Percentiles rank a stretch among this genome's conserved stretches.
phyloP scores from a whole-genome alignment of 768 basidiomycete genomes.

The Tephrocybe sp. region DNA sequence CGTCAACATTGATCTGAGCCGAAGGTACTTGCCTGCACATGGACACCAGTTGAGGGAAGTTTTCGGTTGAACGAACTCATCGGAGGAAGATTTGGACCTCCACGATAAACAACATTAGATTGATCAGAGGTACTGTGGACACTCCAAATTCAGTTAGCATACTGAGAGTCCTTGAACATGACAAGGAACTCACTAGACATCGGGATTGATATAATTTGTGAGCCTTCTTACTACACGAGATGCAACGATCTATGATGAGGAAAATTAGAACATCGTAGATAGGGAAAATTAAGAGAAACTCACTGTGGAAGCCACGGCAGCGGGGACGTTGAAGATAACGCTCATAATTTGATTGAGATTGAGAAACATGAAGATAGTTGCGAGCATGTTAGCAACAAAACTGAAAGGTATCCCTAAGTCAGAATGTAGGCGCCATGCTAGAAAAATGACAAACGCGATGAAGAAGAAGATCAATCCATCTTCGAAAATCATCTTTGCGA shows the following conservation, averaged over 20 bases:
- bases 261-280: neutral
- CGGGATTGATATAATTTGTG: slow-evolving; percentile 49
- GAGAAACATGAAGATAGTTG: slow-evolving; percentile 65
- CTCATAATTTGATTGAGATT: slow-evolving; percentile 69
- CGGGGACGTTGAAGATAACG: slow-evolving; percentile 65
- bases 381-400: slow-evolving; percentile 43
- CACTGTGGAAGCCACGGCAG: slow-evolving; percentile 54
- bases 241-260: slow-evolving; percentile 52
- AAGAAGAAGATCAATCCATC: slow-evolving; percentile 78
- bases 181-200: slow-evolving; percentile 40
- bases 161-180: neutral
- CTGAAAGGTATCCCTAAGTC: slow-evolving; percentile 22
- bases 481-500: slow-evolving; percentile 64
- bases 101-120: slow-evolving; percentile 23
- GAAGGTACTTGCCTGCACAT: slow-evolving; percentile 39
- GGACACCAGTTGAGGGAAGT: slow-evolving; percentile 33
- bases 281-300: slow-evolving; percentile 15
- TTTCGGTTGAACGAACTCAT: slow-evolving; percentile 20
- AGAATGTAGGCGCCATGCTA: neutral
- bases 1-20: neutral
- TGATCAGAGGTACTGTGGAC: slow-evolving; percentile 24
- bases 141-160: neutral
- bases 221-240: slow-evolving; percentile 61
- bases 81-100: slow-evolving; percentile 13
- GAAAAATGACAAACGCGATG: slow-evolving; percentile 53